Base-by-base conservation (phyloP, 768 basidiomycete species). In the Trametes meyenii region DNA sequence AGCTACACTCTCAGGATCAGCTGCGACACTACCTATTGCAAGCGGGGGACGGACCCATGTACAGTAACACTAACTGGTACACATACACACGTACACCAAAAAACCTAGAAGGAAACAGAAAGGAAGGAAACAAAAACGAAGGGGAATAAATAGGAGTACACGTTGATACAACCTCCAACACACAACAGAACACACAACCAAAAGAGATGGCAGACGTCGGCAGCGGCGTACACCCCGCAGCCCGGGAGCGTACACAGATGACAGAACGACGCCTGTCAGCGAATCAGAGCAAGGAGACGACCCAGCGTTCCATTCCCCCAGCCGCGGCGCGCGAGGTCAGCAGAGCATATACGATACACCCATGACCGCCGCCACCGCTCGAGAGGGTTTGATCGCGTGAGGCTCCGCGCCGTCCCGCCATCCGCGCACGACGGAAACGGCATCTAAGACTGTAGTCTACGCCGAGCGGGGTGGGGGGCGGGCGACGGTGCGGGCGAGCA, bases 91-190 rank as follows among this genome's bases (percentile, higher is more conserved):
- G 29, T 33, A 44, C 24, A 29, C 12, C 26, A 13, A 35, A 6
- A 42, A 10, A 17, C 39, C 56, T 29, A 29, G 8, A 24, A 19
- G 6, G 23, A 29, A 7, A 40, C 17, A 24, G 17, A 48, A 19
- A 35, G 19, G 14, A 39, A 16, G 36, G 35, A 45, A 42, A 17
- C n/a, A 33, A 23, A 48, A 24, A 24, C 45, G 40, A 55, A 55
- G 55, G 44, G 19, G 43, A 33, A 58, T 58, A 58, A 58, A 58
- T 58, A 58, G 26, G 16, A 58, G 57, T 58, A 58, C 56, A 58
- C 56, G 49, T 13, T 29, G 55, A 50, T 50, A 24, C 48, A 50
- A 23, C 19, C 10, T 55, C 44, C 54, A 39, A 36, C 12, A 42
- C 51, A 42, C 14, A 16, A 43, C 12, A 6, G 17, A 35, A 35